phyloP scores from a whole-genome alignment of 495 filamentous ascomycete species.

The Endocarpon pusillum region DNA sequence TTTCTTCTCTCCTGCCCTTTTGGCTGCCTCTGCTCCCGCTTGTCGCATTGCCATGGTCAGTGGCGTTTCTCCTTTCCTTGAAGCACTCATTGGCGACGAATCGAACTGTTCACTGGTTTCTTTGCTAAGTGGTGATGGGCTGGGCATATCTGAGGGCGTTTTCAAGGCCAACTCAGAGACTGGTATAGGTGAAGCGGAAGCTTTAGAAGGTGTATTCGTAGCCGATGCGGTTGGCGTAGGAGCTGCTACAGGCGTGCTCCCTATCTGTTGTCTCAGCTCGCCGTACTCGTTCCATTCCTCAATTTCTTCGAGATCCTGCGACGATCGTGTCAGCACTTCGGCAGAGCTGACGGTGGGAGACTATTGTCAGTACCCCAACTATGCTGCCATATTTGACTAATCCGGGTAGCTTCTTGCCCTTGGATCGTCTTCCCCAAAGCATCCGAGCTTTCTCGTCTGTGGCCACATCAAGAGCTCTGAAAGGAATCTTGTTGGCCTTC shows the following conservation, averaged over 20 bases:
- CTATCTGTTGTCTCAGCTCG: conserved; percentile 75
- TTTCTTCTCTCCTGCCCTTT: conserved; percentile 32
- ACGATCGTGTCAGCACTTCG: conserved; percentile 1
- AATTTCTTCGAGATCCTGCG: conserved; percentile 75
- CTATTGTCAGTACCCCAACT: conserved; percentile 50
- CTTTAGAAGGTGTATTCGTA: conserved; percentile 14
- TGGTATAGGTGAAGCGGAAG: conserved; percentile 11
- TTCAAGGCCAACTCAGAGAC: neutral
- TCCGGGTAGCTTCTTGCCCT: conserved; percentile 67
- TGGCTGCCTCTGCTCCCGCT: conserved; percentile 53
- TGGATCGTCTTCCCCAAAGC: conserved; percentile 73
- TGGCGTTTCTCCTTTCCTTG: conserved; percentile 8
- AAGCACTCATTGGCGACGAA: conserved; percentile 3
- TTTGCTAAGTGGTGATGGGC: conserved; percentile 1
- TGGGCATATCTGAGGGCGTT: conserved; percentile 1
- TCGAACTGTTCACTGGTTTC: conserved; percentile 8
- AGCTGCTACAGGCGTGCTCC: conserved; percentile 26
- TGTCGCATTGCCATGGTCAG: conserved; percentile 41
- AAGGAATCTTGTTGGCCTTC: conserved; percentile 84
- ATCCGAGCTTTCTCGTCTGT: conserved; percentile 82
- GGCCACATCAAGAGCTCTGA: conserved; percentile 80
- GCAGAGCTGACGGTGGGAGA: neutral
- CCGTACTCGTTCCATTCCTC: conserved; percentile 99
- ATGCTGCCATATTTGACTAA: conserved; percentile 78
- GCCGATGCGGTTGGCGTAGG: conserved; percentile 31